A percentile compares a stretch with the other conserved stretches of the same genome.
These are phyloP conservation scores for Russula virescens DNA, from an alignment of 768 basidiomycete species.

Conservation along the genomic window DNA sequence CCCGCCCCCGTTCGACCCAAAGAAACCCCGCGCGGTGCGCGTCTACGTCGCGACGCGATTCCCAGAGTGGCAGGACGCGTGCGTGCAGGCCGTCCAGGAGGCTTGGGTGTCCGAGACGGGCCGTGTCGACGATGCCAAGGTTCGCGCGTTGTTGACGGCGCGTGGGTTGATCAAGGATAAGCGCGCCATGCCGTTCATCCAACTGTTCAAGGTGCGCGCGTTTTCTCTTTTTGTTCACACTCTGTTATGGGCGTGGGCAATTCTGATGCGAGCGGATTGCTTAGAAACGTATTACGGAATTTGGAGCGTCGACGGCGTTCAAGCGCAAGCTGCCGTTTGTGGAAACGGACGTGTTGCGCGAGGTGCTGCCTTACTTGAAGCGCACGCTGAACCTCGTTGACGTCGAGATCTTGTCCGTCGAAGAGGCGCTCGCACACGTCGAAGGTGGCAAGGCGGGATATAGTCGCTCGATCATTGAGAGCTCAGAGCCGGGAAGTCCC, in stretches of 20 bases:
- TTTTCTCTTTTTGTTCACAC: neutral
- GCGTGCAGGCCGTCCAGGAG: conserved; percentile 69
- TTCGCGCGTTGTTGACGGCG: conserved; percentile 59
- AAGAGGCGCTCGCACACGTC: conserved; percentile 54
- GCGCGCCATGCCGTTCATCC: conserved; percentile 90
- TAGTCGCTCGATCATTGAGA: conserved; percentile 64
- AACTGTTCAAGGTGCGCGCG: conserved; percentile 76
- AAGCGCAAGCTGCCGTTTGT: conserved; percentile 78
- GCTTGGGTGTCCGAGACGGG: conserved; percentile 52
- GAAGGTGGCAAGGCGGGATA: conserved; percentile 46
- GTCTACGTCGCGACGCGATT: conserved; percentile 89
- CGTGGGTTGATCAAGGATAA: conserved; percentile 92
- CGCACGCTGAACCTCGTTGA: conserved; percentile 65
- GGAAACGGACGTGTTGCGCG: conserved; percentile 64
- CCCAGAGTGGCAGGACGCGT: conserved; percentile 90
- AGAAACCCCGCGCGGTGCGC: conserved; percentile 75
- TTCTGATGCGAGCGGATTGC: neutral
- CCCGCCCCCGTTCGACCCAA: conserved; percentile 67
- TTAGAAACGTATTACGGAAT: conserved; percentile 77
- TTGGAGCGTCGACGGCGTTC: conserved; percentile 73
- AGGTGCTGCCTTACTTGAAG: conserved; percentile 76
- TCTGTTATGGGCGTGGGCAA: conserved; percentile 5
- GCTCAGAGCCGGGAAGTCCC: conserved; percentile 83
- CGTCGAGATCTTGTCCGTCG: conserved; percentile 63
- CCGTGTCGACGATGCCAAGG: conserved; percentile 77